A percentile compares a stretch with the other conserved stretches of the same genome.
Evolutionary conservation across 179 eudicot genomes (phyloP).

Genomic region (Drosera spatulata): DNA sequence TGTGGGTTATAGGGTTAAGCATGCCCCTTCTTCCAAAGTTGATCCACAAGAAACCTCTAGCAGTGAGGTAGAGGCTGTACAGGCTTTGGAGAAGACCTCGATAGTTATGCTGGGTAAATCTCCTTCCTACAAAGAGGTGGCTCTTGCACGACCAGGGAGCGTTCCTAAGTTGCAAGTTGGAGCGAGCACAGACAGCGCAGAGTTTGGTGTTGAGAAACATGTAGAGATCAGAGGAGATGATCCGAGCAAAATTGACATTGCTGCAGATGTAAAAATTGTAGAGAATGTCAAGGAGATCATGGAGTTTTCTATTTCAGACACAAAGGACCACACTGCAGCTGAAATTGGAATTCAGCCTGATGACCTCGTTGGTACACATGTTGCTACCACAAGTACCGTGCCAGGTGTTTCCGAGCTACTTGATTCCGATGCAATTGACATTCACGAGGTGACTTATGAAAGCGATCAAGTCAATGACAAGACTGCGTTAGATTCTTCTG

Average conservation of each 20-base stretch:
- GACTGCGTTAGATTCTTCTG: conserved; percentile 19
- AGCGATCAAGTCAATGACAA: conserved; percentile 16
- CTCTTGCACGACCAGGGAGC: conserved; percentile 96
- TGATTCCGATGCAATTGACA: conserved; percentile 34
- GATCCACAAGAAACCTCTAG: conserved; percentile 24
- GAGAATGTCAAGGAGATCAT: conserved; percentile 25
- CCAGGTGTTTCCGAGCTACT: conserved; percentile 15
- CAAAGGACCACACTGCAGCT: conserved; percentile 16
- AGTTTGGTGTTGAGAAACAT: conserved; percentile 19
- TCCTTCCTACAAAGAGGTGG: conserved; percentile 98
- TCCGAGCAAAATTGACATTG: conserved; percentile 12
- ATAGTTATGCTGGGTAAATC: conserved; percentile 82
- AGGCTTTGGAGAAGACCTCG: conserved; percentile 48
- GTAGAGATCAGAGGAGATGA: conserved; percentile 1
- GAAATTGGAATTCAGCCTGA: conserved; percentile 24
- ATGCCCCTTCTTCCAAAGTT: conserved; percentile 40
- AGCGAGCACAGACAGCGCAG: conserved; percentile 22
- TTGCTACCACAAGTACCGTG: conserved; percentile 9
- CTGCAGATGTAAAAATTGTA: conserved; percentile 12
- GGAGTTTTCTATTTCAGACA: conserved; percentile 19
- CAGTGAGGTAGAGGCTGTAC: conserved; percentile 38
- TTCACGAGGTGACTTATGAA: conserved; percentile 33
- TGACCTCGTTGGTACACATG: conserved; percentile 15
- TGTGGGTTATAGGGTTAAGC: conserved; percentile 81
- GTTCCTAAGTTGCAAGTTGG: conserved; percentile 58